Percentiles rank a stretch among this genome's conserved stretches.
Conservation (phyloP, 2,329 filamentous ascomycete species). For the Cladosporium sp. region DNA sequence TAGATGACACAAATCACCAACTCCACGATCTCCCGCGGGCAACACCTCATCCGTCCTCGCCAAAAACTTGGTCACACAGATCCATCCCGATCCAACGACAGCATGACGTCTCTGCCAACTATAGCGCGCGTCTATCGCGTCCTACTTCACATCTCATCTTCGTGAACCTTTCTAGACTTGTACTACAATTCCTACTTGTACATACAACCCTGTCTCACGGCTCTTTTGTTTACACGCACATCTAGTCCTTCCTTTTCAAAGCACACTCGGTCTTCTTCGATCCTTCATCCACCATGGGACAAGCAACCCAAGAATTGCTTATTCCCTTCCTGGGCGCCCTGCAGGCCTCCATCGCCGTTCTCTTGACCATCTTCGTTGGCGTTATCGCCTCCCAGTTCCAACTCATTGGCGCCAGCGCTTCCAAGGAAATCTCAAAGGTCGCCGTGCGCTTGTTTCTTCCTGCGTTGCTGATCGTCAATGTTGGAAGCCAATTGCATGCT, state of each 20-base stretch:
- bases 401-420: conserved; percentile 43
- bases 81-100: too few species aligned
- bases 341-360: conserved; percentile 52
- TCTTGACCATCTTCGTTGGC: conserved; percentile 52
- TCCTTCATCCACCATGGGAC: conserved; percentile 6
- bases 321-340: conserved; percentile 49
- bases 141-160: too few species aligned
- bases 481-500: conserved; percentile 48
- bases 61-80: too few species aligned
- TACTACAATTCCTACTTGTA: not conserved
- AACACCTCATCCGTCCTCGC: too few species aligned
- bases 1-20: too few species aligned
- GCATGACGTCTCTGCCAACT: too few species aligned
- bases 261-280: not conserved
- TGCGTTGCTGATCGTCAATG: conserved; percentile 50
- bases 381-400: conserved; percentile 48
- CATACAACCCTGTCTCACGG: not conserved
- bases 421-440: conserved; percentile 50
- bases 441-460: conserved; percentile 53
- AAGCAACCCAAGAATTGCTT: conserved; percentile 22
- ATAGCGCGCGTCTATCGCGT: too few species aligned
- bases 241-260: not conserved
- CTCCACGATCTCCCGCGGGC: too few species aligned
- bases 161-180: not conserved
- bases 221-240: not conserved